Evolutionary conservation across 116 monocot genomes (phyloP).

Genomic region (Trichopus zeylanicus): DNA sequence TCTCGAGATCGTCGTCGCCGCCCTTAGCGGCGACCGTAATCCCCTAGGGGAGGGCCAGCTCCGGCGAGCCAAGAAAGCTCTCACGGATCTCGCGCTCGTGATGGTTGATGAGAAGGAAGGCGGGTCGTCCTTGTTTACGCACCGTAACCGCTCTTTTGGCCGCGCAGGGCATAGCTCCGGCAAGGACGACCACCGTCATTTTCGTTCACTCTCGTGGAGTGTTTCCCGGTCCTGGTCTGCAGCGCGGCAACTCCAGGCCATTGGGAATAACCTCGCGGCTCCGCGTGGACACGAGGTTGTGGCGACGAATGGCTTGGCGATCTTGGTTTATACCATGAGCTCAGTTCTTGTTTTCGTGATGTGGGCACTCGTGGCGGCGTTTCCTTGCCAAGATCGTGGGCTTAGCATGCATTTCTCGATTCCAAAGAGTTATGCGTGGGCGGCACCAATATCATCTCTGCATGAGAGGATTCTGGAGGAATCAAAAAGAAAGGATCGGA

Average conservation of each 20-base stretch:
- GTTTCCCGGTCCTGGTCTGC: constrained; percentile 71
- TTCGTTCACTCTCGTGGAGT: constrained; percentile 69
- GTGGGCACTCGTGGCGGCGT: constrained; percentile 68
- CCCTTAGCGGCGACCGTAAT: constrained; percentile 10
- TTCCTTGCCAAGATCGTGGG: constrained; percentile 74
- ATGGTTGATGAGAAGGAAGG: constrained; percentile 52
- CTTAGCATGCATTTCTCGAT: constrained; percentile 41
- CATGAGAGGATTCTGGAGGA: constrained; percentile 59
- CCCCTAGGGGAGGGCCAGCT: constrained; percentile 44
- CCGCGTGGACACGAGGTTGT: constrained; percentile 32
- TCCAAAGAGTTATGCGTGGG: constrained; percentile 45
- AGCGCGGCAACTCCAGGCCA: constrained; percentile 56
- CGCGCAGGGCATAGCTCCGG: not conserved
- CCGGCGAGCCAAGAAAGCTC: constrained; percentile 60
- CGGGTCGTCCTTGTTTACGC: constrained; percentile 16
- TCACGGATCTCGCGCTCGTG: constrained; percentile 50
- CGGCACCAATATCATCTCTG: constrained; percentile 19
- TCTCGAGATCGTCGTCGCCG: constrained; percentile 47
- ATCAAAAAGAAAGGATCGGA: constrained; percentile 53
- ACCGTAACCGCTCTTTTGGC: constrained; percentile 72
- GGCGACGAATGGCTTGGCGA: constrained; percentile 39
- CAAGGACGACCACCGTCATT: constrained; percentile 20
- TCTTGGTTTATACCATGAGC: constrained; percentile 47
- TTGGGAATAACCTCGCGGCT: constrained; percentile 29
- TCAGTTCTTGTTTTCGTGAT: constrained; percentile 45